Evolutionary conservation across 2,329 filamentous ascomycete species (phyloP).

Genomic region (Teratosphaeria destructans): DNA sequence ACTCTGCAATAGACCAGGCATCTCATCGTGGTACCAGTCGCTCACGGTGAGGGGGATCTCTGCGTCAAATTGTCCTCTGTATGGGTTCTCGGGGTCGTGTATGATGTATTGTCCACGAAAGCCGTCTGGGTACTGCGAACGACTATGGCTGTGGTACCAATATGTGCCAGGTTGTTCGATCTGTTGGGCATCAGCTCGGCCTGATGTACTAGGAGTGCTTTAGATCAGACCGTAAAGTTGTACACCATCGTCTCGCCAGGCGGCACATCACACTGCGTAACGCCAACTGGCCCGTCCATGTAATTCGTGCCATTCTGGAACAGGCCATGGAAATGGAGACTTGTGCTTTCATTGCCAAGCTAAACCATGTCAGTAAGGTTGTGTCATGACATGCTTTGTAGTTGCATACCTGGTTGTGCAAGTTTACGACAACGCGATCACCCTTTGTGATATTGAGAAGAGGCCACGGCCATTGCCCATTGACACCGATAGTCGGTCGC

Average conservation of each 20-base stretch:
- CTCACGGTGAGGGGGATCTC: conserved; percentile 59
- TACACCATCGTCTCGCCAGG: conserved; percentile 56
- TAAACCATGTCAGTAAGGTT: conserved; percentile 3
- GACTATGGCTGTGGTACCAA: conserved; percentile 60
- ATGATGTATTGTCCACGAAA: conserved; percentile 57
- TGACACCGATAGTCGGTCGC: conserved; percentile 55
- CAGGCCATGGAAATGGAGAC: conserved; percentile 68
- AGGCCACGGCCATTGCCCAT: conserved; percentile 64
- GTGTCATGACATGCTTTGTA: neutral
- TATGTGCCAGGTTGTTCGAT: conserved; percentile 43
- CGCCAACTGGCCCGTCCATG: conserved; percentile 62
- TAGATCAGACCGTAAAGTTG: conserved; percentile 47
- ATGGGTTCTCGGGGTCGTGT: conserved; percentile 47
- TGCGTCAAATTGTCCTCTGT: conserved; percentile 43
- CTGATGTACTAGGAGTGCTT: neutral
- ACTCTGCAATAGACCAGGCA: conserved; percentile 40
- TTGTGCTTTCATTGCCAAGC: conserved; percentile 53
- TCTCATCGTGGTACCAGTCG: conserved; percentile 60
- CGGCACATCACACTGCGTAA: conserved; percentile 58
- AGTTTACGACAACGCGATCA: conserved; percentile 58
- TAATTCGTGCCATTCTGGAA: conserved; percentile 65
- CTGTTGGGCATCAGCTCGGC: conserved; percentile 31
- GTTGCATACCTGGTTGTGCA: conserved; percentile 45
- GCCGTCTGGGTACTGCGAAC: conserved; percentile 57
- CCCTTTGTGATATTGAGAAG: conserved; percentile 63